Evolutionary conservation across 2,329 filamentous ascomycete species (phyloP).

Genomic region (Fusarium tricinctum): DNA sequence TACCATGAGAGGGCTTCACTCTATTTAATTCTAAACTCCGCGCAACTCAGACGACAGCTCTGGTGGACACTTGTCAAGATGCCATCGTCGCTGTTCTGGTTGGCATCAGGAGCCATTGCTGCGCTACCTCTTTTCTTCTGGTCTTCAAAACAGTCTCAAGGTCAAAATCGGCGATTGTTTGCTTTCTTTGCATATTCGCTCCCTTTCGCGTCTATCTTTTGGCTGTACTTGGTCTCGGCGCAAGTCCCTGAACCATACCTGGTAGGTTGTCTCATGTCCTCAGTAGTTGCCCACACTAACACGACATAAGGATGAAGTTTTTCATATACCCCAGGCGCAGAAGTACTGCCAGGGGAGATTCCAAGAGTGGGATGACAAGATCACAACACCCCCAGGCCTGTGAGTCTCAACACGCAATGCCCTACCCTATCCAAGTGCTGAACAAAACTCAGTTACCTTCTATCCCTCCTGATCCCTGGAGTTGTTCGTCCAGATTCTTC

Average conservation of each 20-base stretch:
- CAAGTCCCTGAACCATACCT: slow-evolving; percentile 68
- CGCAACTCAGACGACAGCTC: not conserved
- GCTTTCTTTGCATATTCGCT: slow-evolving; percentile 39
- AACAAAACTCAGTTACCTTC: slow-evolving; percentile 58
- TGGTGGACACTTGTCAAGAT: slow-evolving; percentile 50
- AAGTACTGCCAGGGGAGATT: slow-evolving; percentile 84
- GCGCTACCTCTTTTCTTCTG: slow-evolving; percentile 31
- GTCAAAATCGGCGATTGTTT: not conserved
- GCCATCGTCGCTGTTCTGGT: slow-evolving; percentile 36
- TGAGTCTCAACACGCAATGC: slow-evolving; percentile 56
- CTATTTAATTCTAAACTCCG: too few relatives aligned
- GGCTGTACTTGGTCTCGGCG: slow-evolving; percentile 46
- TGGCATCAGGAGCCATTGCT: slow-evolving; percentile 26
- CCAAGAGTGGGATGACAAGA: slow-evolving; percentile 91
- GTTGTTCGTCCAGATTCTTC: slow-evolving; percentile 28
- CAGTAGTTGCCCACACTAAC: not conserved
- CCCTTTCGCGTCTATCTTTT: slow-evolving; percentile 37
- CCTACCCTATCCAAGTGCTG: slow-evolving; percentile 1
- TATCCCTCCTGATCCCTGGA: slow-evolving; percentile 55
- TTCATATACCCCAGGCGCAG: slow-evolving; percentile 92
- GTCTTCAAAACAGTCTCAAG: slow-evolving; percentile 13
- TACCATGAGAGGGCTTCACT: not conserved
- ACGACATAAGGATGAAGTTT: slow-evolving; percentile 80
- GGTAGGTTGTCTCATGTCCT: slow-evolving; percentile 53
- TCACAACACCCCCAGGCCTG: slow-evolving; percentile 94